Percentiles rank a stretch among this genome's conserved stretches.
Conservation (phyloP, 345 rosid species). For the Turnera subulata region DNA sequence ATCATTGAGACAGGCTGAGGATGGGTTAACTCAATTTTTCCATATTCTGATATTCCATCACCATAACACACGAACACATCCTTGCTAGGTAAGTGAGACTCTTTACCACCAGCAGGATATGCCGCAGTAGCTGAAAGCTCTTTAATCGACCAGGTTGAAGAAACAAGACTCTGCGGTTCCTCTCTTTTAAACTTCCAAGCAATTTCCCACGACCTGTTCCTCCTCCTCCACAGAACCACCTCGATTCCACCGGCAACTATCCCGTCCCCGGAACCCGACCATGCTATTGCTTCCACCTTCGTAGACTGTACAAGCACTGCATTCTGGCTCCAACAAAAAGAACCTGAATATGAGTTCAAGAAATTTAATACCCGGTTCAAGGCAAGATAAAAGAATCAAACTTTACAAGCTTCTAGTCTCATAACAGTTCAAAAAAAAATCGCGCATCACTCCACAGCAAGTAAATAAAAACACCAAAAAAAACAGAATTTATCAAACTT, state of each 20-base stretch:
- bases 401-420: no score
- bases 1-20: constrained; percentile 71
- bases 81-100: constrained; percentile 37
- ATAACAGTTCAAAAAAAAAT: no score
- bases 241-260: constrained; percentile 69
- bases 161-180: constrained; percentile 67
- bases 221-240: constrained; percentile 74
- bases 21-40: constrained; percentile 48
- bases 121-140: constrained; percentile 71
- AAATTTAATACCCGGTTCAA: constrained; percentile 32
- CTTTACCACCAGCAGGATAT: constrained; percentile 29
- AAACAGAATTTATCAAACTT: not conserved
- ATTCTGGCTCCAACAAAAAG: constrained; percentile 99
- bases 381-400: constrained; percentile 15
- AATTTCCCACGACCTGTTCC: constrained; percentile 71
- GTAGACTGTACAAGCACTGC: constrained; percentile 63
- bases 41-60: constrained; percentile 43
- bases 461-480: not conserved
- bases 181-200: constrained; percentile 70
- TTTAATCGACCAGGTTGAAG: constrained; percentile 71
- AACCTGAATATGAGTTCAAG: constrained; percentile 81
- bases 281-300: constrained; percentile 70
- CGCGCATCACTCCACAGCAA: no score
- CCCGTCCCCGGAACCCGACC: constrained; percentile 93
- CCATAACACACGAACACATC: constrained; percentile 45